Percentiles rank a stretch among this genome's conserved stretches.
Conservation (phyloP, 345 rosid genomes). For the Corchorus capsularis region DNA sequence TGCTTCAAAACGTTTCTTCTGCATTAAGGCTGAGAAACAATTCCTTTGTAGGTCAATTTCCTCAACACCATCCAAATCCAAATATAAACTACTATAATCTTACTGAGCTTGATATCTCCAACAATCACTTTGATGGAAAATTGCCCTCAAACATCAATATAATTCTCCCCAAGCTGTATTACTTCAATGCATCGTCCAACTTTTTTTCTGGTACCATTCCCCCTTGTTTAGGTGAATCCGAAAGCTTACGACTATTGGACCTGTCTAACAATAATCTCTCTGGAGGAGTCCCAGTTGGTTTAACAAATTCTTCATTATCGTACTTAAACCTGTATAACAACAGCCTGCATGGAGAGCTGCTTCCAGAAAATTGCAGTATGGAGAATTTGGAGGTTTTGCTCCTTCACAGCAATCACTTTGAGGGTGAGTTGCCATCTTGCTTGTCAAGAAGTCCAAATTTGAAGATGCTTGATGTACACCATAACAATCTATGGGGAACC, state of each 20-base stretch:
- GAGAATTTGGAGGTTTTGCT: slow-evolving; percentile 17
- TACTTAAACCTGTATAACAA: slow-evolving; percentile 33
- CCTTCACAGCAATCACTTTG: slow-evolving; percentile 21
- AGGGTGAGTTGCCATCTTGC: slow-evolving; percentile 13
- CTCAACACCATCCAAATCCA: neutral
- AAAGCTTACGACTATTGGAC: slow-evolving; percentile 14
- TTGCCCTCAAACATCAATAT: slow-evolving; percentile 10
- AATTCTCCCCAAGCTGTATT: slow-evolving; percentile 11
- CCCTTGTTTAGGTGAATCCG: slow-evolving; percentile 10
- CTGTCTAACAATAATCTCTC: slow-evolving; percentile 20
- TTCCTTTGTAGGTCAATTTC: slow-evolving; percentile 20
- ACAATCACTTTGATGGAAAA: slow-evolving; percentile 13
- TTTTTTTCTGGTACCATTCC: slow-evolving; percentile 17
- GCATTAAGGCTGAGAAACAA: slow-evolving; percentile 16
- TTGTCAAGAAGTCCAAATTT: slow-evolving; percentile 18
- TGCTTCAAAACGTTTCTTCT: slow-evolving; percentile 28
- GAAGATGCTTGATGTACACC: slow-evolving; percentile 12
- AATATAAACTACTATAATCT: neutral
- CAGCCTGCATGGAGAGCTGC: slow-evolving; percentile 17
- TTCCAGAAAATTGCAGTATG: slow-evolving; percentile 20
- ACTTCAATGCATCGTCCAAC: slow-evolving; percentile 24
- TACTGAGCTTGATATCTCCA: slow-evolving; percentile 18
- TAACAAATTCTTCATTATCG: slow-evolving; percentile 20
- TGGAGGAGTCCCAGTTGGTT: slow-evolving; percentile 19
- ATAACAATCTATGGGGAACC: slow-evolving; percentile 17